Conservation (phyloP, 768 basidiomycete species). For the Tylopilus sp. region DNA sequence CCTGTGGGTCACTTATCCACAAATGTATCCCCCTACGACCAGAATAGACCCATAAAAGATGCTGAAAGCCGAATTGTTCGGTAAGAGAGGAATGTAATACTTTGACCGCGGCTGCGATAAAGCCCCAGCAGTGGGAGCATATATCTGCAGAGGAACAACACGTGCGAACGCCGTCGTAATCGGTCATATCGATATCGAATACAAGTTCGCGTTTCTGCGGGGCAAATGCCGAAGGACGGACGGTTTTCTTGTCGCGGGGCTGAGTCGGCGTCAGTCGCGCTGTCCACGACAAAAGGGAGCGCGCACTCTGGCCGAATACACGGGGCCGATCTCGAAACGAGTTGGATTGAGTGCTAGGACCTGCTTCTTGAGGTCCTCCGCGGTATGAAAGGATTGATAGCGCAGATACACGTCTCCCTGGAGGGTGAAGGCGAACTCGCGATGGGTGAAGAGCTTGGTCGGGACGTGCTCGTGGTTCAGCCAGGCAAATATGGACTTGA, state of each 20-base stretch:
- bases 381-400: slow-evolving; percentile 84
- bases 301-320: slow-evolving; percentile 83
- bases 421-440: slow-evolving; percentile 95
- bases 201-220: slow-evolving; percentile 89
- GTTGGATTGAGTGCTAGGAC: slow-evolving; percentile 81
- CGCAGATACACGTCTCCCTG: slow-evolving; percentile 89
- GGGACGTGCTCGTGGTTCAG: slow-evolving; percentile 87
- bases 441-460: slow-evolving; percentile 80
- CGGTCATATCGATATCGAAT: slow-evolving; percentile 99
- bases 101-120: slow-evolving; percentile 88
- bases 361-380: slow-evolving; percentile 90
- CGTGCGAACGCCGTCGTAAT: slow-evolving; percentile 93
- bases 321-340: slow-evolving; percentile 95
- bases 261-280: slow-evolving; percentile 29
- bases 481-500: slow-evolving; percentile 92
- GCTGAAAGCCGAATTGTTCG: slow-evolving; percentile 86
- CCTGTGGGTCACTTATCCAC: slow-evolving; percentile 91
- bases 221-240: slow-evolving; percentile 62
- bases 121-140: slow-evolving; percentile 91
- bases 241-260: slow-evolving; percentile 88
- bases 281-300: neutral
- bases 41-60: slow-evolving; percentile 97
- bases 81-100: slow-evolving; percentile 78
- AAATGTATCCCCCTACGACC: slow-evolving; percentile 97
- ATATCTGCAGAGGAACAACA: slow-evolving; percentile 92